A percentile compares a stretch with the other conserved stretches of the same genome.
Conservation (phyloP, 2,329 filamentous ascomycete genomes). For the Xylaria sp. region DNA sequence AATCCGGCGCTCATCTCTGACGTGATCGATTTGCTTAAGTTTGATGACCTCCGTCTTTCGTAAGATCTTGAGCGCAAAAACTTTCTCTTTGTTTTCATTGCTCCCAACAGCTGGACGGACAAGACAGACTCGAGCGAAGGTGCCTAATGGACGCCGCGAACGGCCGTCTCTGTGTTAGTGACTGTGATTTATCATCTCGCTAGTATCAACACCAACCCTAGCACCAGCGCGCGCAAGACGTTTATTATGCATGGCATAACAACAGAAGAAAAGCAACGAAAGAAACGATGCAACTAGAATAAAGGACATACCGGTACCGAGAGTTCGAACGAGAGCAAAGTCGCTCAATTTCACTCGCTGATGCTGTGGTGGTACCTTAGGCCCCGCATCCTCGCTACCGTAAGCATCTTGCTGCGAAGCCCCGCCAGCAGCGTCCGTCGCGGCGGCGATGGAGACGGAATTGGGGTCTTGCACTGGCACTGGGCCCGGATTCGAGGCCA, state of each 20-base stretch:
- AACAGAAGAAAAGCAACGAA: not conserved
- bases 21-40: conserved; percentile 87
- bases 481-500: conserved; percentile 44
- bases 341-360: conserved; percentile 61
- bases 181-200: not conserved
- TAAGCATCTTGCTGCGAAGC: conserved; percentile 33
- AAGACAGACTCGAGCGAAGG: conserved; percentile 84
- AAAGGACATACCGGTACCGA: conserved; percentile 72
- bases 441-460: conserved; percentile 37
- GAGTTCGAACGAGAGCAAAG: conserved; percentile 78
- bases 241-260: not conserved
- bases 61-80: conserved; percentile 85
- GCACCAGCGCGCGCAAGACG: conserved; percentile 17
- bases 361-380: conserved; percentile 47
- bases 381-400: conserved; percentile 40
- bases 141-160: conserved; percentile 60
- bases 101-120: conserved; percentile 70
- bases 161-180: conserved; percentile 22
- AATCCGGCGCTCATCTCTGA: conserved; percentile 83
- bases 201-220: not conserved
- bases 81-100: conserved; percentile 66
- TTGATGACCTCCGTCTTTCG: conserved; percentile 78
- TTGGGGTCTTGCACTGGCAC: conserved; percentile 43
- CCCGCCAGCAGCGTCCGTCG: conserved; percentile 37
- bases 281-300: not conserved